Evolutionary conservation across 2,329 filamentous ascomycete genomes (phyloP), one percentile per base, ranked within the genome.

Genomic region (Polytolypa hystricis): DNA sequence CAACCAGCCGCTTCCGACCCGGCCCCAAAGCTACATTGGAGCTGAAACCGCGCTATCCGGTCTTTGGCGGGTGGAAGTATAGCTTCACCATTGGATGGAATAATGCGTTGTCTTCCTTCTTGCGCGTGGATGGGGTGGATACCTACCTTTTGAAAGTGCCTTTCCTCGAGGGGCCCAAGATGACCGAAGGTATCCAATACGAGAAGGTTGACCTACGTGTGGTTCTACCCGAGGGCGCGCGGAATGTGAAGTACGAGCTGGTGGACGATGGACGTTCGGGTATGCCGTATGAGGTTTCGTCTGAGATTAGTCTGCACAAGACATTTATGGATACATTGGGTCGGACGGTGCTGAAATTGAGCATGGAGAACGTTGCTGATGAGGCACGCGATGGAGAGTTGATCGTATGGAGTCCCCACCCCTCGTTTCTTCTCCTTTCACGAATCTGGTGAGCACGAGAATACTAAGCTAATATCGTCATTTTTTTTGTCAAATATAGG

Each of bases 51-150:
- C 77, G 91, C 35, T 98, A 93, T 61, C 91, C 91, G n/a, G 61
- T 98, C 16, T 98, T 95, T 52, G 91, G 91, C 42, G 86, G 84
- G 42, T 98, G 91, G 91, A 94, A 93, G 62, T 96, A 95, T 63
- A 91, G 84, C 47, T 98, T 96, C 69, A 84, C 82, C 41, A 79
- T 96, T 39, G 91, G 91, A 48, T 98, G 91, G 91, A 93, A 96
- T 65, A 79, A 83, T 35, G 77, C 93, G 47, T 70, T 93, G 18
- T 77, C 77, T 51, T 75, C 74, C 39, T 91, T 84, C 57, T 58
- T 98, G 47, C 79, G 84, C 50, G 52, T 59, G 5, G 69, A 73
- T 28, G 64, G 69, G 30, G 71, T 71, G 17, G 77, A 84, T 41
- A 73, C 76, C n/a, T 93, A 84, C 53, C 72, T 93, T 7, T 71